Evolutionary conservation across 495 filamentous ascomycete genomes (phyloP).

Genomic region (Penicillium lagena): DNA sequence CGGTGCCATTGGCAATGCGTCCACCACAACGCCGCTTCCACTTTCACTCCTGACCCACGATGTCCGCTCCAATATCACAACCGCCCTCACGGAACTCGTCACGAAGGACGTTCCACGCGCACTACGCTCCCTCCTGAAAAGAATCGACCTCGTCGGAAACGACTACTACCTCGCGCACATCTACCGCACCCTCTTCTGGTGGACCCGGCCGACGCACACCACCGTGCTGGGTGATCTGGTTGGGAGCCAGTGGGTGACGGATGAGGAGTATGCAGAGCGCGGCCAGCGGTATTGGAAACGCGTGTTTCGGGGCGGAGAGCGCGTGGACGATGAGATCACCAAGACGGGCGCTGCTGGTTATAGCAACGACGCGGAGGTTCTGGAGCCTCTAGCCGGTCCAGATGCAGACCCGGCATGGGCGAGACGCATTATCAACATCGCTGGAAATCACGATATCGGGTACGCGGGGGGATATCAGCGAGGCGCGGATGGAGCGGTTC

Average conservation of each 20-base stretch:
- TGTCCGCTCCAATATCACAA: slow-evolving; percentile 35
- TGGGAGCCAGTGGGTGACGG: slow-evolving; percentile 92
- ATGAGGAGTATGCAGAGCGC: slow-evolving; percentile 72
- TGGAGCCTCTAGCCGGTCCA: slow-evolving; percentile 39
- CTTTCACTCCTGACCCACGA: slow-evolving; percentile 12
- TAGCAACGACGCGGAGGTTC: slow-evolving; percentile 25
- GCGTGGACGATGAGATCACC: slow-evolving; percentile 58
- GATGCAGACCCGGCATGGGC: slow-evolving; percentile 54
- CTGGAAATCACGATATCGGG: slow-evolving; percentile 93
- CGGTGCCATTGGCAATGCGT: slow-evolving; percentile 11
- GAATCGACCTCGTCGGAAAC: slow-evolving; percentile 83
- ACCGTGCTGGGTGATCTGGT: slow-evolving; percentile 85
- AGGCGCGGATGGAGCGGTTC: slow-evolving; percentile 66
- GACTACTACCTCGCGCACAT: slow-evolving; percentile 93
- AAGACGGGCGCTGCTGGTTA: slow-evolving; percentile 16
- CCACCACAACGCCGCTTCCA: slow-evolving; percentile 6
- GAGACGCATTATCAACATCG: slow-evolving; percentile 74
- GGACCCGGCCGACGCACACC: slow-evolving; percentile 77
- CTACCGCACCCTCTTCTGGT: slow-evolving; percentile 78
- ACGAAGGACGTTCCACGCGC: slow-evolving; percentile 59
- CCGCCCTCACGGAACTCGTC: slow-evolving; percentile 44
- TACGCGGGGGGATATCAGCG: slow-evolving; percentile 88
- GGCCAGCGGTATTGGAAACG: slow-evolving; percentile 73
- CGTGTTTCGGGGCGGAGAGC: slow-evolving; percentile 64
- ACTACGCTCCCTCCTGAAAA: slow-evolving; percentile 61